Percentiles rank a stretch among this genome's conserved stretches.
Conservation (phyloP, 441 rosid species). For the Gossypium schwendimanii region DNA sequence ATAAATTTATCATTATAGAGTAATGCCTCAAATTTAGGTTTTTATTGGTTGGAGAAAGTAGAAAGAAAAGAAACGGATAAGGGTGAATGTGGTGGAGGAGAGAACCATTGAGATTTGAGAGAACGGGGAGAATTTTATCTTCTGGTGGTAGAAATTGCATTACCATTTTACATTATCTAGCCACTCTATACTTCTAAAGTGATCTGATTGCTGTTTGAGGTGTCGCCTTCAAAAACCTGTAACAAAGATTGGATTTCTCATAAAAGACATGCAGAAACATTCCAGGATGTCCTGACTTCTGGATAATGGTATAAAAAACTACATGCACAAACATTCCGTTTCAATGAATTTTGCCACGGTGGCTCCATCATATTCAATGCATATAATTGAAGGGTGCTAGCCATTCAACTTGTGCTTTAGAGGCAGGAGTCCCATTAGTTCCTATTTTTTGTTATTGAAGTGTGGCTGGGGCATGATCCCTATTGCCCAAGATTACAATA, state of each 20-base stretch:
- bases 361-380: not conserved
- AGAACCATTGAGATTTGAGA: not conserved
- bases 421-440: not conserved
- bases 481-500: not conserved
- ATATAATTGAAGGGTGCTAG: not conserved
- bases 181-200: not conserved
- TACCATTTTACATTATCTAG: not conserved
- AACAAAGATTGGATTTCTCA: not conserved
- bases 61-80: not conserved
- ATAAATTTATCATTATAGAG: not conserved
- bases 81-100: not conserved
- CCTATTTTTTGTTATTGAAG: not conserved
- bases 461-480: not conserved
- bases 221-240: not conserved
- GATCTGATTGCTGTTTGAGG: not conserved
- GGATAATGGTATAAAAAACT: not conserved
- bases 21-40: not conserved
- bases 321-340: not conserved
- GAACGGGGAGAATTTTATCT: not conserved
- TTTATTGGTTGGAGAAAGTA: not conserved
- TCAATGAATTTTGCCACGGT: not conserved
- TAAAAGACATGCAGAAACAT: not conserved
- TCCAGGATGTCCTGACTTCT: not conserved
- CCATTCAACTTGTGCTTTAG: not conserved
- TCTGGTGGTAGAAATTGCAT: not conserved